These are phyloP conservation scores for Amanita rimosa DNA, from an alignment of 768 basidiomycete genomes.

Conservation along the genomic window DNA sequence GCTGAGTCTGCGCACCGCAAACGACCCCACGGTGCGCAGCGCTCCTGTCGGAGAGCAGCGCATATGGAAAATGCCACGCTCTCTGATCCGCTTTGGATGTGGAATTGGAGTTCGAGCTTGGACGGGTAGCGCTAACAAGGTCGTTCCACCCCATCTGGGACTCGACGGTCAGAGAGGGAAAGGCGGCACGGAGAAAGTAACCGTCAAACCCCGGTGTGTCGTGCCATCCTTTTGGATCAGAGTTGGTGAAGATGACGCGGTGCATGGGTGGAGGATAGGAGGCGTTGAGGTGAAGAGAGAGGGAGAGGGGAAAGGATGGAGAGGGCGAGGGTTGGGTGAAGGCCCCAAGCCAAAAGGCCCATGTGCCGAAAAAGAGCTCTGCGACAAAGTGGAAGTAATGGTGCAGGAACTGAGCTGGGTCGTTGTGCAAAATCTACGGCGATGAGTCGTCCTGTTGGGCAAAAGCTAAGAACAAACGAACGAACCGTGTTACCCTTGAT, in stretches of 20 bases:
- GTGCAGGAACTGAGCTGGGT: constrained; percentile 64
- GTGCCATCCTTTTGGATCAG: constrained; percentile 48
- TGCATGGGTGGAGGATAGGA: constrained; percentile 40
- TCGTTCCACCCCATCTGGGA: constrained; percentile 63
- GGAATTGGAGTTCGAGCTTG: constrained; percentile 7
- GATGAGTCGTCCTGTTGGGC: neutral
- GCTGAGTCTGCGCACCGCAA: constrained; percentile 55
- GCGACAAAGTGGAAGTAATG: constrained; percentile 88
- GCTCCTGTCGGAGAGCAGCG: constrained; percentile 64
- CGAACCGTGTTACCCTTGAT: constrained; percentile 65
- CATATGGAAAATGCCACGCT: constrained; percentile 63
- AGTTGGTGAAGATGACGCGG: constrained; percentile 62
- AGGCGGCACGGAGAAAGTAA: constrained; percentile 64
- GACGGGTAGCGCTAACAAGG: constrained; percentile 25
- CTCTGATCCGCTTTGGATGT: constrained; percentile 17
- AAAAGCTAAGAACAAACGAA: neutral
- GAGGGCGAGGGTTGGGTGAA: constrained; percentile 11
- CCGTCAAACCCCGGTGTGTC: constrained; percentile 69
- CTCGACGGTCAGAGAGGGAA: constrained; percentile 63
- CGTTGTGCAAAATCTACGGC: constrained; percentile 46
- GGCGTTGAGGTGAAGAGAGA: constrained; percentile 2
- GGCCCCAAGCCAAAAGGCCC: constrained; percentile 64
- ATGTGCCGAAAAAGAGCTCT: constrained; percentile 66
- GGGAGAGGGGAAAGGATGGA: constrained; percentile 4
- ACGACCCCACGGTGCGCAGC: constrained; percentile 59